A percentile compares a stretch with the other conserved stretches of the same genome.
These are phyloP conservation scores for Phoma herbarum DNA, from an alignment of 2,329 filamentous ascomycete genomes.

Conservation along the genomic window DNA sequence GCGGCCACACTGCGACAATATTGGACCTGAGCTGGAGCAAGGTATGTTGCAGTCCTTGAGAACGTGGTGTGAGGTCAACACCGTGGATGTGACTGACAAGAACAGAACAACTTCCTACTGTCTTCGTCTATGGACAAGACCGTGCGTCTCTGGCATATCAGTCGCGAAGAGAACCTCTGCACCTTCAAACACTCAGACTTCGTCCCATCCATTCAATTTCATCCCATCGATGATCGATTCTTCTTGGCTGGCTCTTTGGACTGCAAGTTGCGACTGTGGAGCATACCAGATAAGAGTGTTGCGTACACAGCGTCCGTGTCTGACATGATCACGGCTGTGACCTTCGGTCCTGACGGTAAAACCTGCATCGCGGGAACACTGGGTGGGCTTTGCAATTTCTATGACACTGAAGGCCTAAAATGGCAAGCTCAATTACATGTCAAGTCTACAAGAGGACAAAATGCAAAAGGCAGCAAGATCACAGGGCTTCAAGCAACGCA, in stretches of 20 bases:
- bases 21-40: constrained; percentile 98
- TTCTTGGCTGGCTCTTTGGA: constrained; percentile 95
- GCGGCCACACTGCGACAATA: constrained; percentile 84
- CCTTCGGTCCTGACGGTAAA: constrained; percentile 91
- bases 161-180: constrained; percentile 83
- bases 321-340: constrained; percentile 92
- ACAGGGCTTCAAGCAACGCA: constrained; percentile 85
- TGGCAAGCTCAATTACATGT: constrained; percentile 88
- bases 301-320: constrained; percentile 79
- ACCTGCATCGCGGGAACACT: constrained; percentile 88
- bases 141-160: constrained; percentile 92
- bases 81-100: not conserved
- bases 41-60: constrained; percentile 45
- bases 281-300: constrained; percentile 94
- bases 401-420: constrained; percentile 90
- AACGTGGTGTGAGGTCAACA: not conserved
- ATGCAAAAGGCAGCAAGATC: constrained; percentile 96
- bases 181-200: constrained; percentile 96
- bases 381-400: constrained; percentile 86
- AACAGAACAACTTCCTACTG: constrained; percentile 91
- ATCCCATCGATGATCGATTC: constrained; percentile 93
- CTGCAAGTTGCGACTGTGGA: constrained; percentile 88
- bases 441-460: constrained; percentile 89
- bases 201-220: constrained; percentile 93
- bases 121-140: constrained; percentile 99